Evolutionary conservation across 2,329 filamentous ascomycete species (phyloP).

Genomic region (Clarireedia homoeocarpa): DNA sequence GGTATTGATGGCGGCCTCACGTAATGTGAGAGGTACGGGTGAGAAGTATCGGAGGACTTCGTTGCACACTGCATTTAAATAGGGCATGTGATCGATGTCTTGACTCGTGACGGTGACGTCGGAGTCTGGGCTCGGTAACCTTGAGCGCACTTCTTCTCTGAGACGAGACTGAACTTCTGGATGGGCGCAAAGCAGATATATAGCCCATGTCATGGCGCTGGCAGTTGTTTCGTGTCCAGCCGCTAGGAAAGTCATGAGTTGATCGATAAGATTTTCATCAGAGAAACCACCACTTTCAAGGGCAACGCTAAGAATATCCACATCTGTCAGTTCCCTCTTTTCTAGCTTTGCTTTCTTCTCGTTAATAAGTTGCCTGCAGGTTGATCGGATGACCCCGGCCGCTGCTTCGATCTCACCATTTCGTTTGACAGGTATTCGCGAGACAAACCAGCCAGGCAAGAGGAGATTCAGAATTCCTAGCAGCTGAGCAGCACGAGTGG

Average conservation of each 20-base stretch:
- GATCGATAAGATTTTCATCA: constrained; percentile 75
- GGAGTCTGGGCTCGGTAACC: constrained; percentile 43
- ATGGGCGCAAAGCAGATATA: constrained; percentile 60
- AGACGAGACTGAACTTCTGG: constrained; percentile 58
- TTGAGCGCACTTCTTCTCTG: constrained; percentile 56
- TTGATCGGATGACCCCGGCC: constrained; percentile 50
- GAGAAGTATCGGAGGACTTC: constrained; percentile 69
- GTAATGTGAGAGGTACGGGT: constrained; percentile 64
- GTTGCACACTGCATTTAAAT: constrained; percentile 70
- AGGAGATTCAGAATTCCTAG: constrained; percentile 54
- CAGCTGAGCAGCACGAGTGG: constrained; percentile 42
- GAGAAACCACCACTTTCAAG: constrained; percentile 67
- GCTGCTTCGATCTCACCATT: constrained; percentile 58
- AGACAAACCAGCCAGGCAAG: constrained; percentile 54
- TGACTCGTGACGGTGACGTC: constrained; percentile 39
- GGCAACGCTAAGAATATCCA: constrained; percentile 76
- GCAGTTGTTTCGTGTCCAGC: constrained; percentile 78
- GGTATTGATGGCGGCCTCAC: constrained; percentile 57
- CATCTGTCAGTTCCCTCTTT: constrained; percentile 42
- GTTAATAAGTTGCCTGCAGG: constrained; percentile 60
- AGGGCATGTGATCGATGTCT: constrained; percentile 66
- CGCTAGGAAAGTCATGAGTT: constrained; percentile 84
- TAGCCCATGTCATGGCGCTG: constrained; percentile 65
- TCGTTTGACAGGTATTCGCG: constrained; percentile 57
- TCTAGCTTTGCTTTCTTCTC: constrained; percentile 56